phyloP scores from a whole-genome alignment of 768 basidiomycete genomes.

The Rhodotorula sphaerocarpa region DNA sequence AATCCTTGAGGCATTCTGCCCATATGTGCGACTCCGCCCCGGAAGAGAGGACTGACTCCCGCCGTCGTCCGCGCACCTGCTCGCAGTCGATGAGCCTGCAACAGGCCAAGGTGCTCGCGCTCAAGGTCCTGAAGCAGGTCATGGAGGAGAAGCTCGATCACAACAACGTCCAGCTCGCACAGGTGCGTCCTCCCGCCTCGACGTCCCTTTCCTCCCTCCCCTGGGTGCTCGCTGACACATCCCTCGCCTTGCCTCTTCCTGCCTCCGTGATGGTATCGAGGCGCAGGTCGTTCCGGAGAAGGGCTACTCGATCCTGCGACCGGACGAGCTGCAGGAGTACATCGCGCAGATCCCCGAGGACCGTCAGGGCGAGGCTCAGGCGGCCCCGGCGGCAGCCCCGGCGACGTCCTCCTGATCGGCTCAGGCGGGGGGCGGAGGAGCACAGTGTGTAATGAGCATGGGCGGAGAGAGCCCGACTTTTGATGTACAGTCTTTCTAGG shows the following conservation, averaged over 20 bases:
- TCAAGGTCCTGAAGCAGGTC: conserved; percentile 91
- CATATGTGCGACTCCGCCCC: no score
- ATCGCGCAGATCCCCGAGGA: conserved; percentile 58
- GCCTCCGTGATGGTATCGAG: not conserved
- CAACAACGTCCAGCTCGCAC: conserved; percentile 94
- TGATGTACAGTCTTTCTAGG: no score
- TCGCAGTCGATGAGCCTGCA: conserved; percentile 75
- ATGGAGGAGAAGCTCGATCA: conserved; percentile 99
- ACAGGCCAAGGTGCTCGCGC: conserved; percentile 76
- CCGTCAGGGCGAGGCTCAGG: not conserved
- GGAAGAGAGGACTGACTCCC: not conserved
- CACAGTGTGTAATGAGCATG: no score
- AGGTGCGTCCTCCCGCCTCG: conserved; percentile 49
- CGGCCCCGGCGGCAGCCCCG: no score
- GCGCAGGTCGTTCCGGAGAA: conserved; percentile 64
- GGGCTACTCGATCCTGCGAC: conserved; percentile 85
- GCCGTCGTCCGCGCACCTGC: not conserved
- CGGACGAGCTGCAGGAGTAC: conserved; percentile 67
- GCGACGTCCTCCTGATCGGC: no score
- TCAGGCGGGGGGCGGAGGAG: no score
- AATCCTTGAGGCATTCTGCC: no score
- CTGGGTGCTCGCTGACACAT: not conserved
- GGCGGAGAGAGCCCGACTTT: no score
- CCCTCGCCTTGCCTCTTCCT: not conserved
- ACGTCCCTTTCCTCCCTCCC: no score